Evolutionary conservation across 306 rosid genomes (phyloP), one percentile per base, ranked within the genome.

Genomic region (Trifolium dubium): DNA sequence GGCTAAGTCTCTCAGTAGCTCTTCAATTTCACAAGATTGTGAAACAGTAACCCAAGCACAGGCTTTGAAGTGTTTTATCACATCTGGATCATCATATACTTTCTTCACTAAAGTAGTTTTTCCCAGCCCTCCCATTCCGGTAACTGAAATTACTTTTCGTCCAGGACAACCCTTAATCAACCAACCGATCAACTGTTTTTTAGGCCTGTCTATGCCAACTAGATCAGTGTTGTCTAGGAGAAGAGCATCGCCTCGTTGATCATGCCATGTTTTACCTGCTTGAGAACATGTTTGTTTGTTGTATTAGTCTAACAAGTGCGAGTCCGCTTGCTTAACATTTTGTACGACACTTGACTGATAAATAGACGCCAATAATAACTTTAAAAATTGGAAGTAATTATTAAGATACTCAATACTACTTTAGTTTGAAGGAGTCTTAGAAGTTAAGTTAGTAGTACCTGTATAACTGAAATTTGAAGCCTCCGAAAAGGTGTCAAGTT

Each of bases 111-210:
- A 53, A 6, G 90, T 86, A 13, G 88, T 88, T 60, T 88, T 88
- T 32, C 92, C 92, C 84, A 84, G 31, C 54, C 92, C 88, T 5
- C 90, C 92, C 87, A 84, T 88, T 14, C 89, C 92, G 5, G 84
- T 80, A n/a, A 86, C 87, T 8, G 83, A 80, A 23, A 84, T 77
- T 19, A 82, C 87, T 49, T 73, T 66, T 29, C 77, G 77, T 35
- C 64, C 49, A 0, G 77, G 53, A 10, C 71, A 58, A n/a, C 56
- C 63, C 15, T 37, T 32, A n/a, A 75, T 47, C 40, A 86, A 63
- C 87, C 79, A 69, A 31, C 69, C 11, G 3, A 82, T 78, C 67
- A 88, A 49, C 77, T 69, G 11, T 31, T 30, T 58, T 29, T 88
- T 86, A 15, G 64, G 85, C 60, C 67, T 72, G 2, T 82, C 50